Conservation (phyloP, 2,329 filamentous ascomycete genomes). For the Aspergillus sp. region DNA sequence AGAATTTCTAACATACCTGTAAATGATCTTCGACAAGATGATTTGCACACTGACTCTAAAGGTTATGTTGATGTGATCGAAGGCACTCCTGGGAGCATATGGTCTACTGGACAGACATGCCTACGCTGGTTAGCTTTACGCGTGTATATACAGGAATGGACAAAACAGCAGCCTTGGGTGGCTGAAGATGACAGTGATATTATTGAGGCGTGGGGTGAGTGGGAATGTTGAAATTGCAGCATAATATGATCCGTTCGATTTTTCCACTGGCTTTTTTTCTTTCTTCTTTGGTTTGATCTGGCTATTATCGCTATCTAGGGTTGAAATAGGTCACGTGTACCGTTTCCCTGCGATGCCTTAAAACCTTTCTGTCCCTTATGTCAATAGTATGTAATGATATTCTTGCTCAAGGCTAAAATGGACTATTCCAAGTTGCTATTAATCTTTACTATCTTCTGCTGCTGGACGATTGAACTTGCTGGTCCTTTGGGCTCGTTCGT, state of each 20-base stretch:
- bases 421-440: too few relatives aligned
- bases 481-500: constrained; percentile 29
- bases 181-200: constrained; percentile 48
- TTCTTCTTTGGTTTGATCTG: background rate
- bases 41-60: constrained; percentile 57
- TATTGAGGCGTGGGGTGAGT: constrained; percentile 58
- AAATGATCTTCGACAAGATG: constrained; percentile 64
- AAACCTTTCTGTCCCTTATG: too few relatives aligned
- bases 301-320: too few relatives aligned
- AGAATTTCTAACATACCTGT: constrained; percentile 69
- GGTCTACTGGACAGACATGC: constrained; percentile 47
- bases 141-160: constrained; percentile 83
- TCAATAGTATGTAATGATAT: too few relatives aligned
- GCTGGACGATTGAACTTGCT: constrained; percentile 10
- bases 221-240: constrained; percentile 58
- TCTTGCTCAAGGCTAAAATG: too few relatives aligned
- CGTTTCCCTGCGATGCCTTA: too few relatives aligned
- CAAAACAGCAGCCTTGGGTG: constrained; percentile 72
- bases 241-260: constrained; percentile 21
- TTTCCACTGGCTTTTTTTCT: background rate
- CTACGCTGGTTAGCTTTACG: constrained; percentile 77
- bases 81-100: constrained; percentile 39
- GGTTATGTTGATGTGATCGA: constrained; percentile 61
- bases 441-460: background rate
- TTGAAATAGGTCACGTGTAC: too few relatives aligned